These are phyloP conservation scores for Pseudoscleropodium purum DNA, from an alignment of 225 moss, liverwort and hornwort species.

Conservation along the genomic window DNA sequence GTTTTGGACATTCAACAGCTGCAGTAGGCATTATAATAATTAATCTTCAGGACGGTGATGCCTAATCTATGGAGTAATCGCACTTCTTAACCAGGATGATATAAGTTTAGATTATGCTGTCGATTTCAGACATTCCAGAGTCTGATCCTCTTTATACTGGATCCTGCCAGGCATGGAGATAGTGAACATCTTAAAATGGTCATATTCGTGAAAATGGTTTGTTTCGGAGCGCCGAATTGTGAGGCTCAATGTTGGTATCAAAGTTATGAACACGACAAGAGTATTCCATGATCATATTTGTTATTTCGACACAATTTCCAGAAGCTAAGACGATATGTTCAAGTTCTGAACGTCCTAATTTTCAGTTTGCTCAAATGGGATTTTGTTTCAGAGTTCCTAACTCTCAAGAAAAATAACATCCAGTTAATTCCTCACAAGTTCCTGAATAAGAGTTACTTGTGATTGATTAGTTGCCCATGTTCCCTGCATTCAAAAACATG, in stretches of 20 bases:
- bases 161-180: background rate
- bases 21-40: background rate
- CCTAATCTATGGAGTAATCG: no score
- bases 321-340: background rate
- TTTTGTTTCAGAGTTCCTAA: background rate
- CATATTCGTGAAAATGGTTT: background rate
- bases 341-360: background rate
- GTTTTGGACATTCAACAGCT: background rate
- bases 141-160: background rate
- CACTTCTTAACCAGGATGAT: background rate
- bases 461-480: no score
- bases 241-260: background rate
- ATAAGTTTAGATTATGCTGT: background rate
- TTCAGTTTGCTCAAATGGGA: background rate
- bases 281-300: background rate
- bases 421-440: background rate
- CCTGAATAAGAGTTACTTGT: background rate
- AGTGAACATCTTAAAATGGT: background rate
- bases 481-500: background rate
- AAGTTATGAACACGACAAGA: background rate
- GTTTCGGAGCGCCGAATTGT: background rate
- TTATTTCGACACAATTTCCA: background rate
- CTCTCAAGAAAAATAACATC: background rate
- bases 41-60: background rate
- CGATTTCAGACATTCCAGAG: background rate